Conservation (phyloP, 2,329 filamentous ascomycete species). For the Pseudocercospora cruenta region DNA sequence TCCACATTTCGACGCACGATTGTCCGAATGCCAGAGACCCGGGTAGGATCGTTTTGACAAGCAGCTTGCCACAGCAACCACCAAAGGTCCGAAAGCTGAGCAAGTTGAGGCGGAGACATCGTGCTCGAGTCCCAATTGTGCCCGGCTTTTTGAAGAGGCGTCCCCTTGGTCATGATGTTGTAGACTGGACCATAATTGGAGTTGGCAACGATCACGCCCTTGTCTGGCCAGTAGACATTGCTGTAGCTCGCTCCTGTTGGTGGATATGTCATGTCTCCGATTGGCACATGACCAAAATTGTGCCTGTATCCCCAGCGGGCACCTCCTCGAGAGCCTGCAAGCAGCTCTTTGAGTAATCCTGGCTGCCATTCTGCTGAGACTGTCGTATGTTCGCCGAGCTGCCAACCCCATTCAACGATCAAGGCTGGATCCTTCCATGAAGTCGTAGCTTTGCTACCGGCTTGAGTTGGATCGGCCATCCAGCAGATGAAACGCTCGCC, state of each 20-base stretch:
- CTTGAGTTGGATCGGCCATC: background rate
- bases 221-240: slow-evolving; percentile 4
- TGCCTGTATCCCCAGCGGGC: background rate
- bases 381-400: background rate
- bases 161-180: background rate
- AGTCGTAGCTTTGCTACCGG: background rate
- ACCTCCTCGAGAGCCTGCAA: background rate
- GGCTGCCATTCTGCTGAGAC: background rate
- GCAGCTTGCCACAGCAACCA: background rate
- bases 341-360: background rate
- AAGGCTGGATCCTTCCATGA: background rate
- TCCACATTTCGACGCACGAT: slow-evolving; percentile 4
- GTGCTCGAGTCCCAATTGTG: background rate
- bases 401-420: background rate
- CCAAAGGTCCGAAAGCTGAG: slow-evolving; percentile 1
- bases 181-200: background rate
- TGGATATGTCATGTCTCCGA: background rate
- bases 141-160: background rate
- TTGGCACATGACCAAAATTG: background rate
- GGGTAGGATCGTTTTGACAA: background rate
- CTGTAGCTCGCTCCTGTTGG: background rate
- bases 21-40: background rate
- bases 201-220: background rate
- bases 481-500: background rate
- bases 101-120: background rate